Conservation (phyloP, 2,329 filamentous ascomycete genomes). For the Botrytis squamosa region DNA sequence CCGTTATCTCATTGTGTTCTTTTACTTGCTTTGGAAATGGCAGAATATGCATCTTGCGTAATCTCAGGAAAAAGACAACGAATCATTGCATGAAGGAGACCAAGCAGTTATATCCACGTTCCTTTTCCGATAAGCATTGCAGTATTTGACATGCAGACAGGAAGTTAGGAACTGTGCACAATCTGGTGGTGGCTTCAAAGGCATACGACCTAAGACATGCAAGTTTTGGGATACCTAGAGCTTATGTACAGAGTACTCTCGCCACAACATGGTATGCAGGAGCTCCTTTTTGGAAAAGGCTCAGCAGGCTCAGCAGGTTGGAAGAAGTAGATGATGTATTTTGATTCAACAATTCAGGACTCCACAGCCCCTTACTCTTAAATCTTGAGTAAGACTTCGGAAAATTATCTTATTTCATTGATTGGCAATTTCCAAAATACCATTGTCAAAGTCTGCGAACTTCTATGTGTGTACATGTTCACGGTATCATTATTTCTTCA, state of each 20-base stretch:
- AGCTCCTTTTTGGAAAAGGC: conserved; percentile 3
- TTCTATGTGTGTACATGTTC: not conserved
- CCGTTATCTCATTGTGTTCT: not conserved
- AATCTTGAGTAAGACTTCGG: not conserved
- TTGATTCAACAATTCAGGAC: not conserved
- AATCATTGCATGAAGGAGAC: conserved; percentile 11
- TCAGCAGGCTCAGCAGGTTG: not conserved
- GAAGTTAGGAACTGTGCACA: not conserved
- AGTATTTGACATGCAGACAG: not conserved
- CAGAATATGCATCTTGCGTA: not conserved
- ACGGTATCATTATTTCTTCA: conserved; percentile 7
- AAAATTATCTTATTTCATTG: not conserved
- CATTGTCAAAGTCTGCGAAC: not conserved
- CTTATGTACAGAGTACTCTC: not conserved
- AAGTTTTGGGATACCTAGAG: not conserved
- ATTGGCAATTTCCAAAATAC: conserved; percentile 8
- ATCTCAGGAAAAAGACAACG: not conserved
- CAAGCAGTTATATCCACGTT: conserved; percentile 17
- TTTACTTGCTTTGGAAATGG: not conserved
- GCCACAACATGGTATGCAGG: not conserved
- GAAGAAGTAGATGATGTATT: not conserved
- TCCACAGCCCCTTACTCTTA: not conserved
- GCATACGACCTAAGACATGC: not conserved
- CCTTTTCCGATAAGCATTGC: conserved; percentile 12
- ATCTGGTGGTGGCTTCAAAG: not conserved